A percentile compares a stretch with the other conserved stretches of the same genome.
Conservation (phyloP, 306 rosid species). For the Cucurbita ficifolia region DNA sequence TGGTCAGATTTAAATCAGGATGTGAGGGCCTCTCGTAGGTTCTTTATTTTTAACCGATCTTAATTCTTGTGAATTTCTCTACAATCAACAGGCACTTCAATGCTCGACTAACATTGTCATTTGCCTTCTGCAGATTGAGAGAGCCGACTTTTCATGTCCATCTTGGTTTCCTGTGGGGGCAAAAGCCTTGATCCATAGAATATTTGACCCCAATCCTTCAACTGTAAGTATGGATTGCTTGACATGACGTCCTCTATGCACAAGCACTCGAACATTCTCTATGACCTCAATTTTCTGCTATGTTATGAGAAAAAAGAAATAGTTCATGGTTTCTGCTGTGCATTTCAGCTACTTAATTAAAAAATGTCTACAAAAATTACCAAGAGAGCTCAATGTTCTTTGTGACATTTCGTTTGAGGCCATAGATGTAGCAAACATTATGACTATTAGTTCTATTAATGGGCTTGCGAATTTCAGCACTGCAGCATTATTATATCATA, state of each 20-base stretch:
- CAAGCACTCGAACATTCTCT: neutral
- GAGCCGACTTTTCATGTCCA: constrained; percentile 69
- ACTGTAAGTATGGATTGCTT: constrained; percentile 37
- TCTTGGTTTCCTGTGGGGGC: constrained; percentile 80
- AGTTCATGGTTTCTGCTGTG: neutral
- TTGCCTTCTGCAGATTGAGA: constrained; percentile 40
- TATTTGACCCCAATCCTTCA: constrained; percentile 66
- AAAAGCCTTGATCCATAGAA: constrained; percentile 48
- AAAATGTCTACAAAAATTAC: neutral
- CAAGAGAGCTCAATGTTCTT: neutral
- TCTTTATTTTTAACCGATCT: neutral
- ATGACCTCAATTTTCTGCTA: neutral
- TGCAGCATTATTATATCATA: neutral
- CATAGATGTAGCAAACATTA: neutral
- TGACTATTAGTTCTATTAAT: neutral
- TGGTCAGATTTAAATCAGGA: neutral
- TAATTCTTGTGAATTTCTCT: neutral
- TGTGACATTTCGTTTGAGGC: neutral
- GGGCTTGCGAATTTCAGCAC: neutral
- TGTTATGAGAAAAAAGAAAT: neutral
- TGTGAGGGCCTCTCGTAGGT: neutral
- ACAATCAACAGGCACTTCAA: neutral
- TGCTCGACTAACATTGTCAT: neutral
- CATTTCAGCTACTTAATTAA: neutral
- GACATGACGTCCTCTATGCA: neutral